A percentile compares a stretch with the other conserved stretches of the same genome.
Conservation (phyloP, 257 asterid species). For the Scutellaria galericulata region DNA sequence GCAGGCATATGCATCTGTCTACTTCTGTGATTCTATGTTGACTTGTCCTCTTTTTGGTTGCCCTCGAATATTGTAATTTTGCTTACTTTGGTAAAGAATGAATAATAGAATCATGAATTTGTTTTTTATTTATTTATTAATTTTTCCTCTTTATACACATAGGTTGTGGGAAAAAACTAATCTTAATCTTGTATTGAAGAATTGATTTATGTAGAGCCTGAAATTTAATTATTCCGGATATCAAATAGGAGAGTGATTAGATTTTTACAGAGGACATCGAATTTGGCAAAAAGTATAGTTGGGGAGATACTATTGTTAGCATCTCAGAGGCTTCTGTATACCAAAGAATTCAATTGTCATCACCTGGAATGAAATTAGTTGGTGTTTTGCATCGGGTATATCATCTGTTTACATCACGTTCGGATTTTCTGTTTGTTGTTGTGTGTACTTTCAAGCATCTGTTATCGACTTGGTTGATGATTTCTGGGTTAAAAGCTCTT, state of each 20-base stretch:
- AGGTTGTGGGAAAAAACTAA: background rate
- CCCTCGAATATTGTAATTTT: background rate
- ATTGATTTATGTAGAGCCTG: slow-evolving; percentile 18
- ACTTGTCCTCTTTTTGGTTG: slow-evolving; percentile 19
- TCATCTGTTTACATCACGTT: background rate
- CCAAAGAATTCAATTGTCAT: slow-evolving; percentile 11
- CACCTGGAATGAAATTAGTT: slow-evolving; percentile 4
- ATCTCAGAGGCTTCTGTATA: background rate
- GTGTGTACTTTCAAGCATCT: background rate
- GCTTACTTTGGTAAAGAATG: slow-evolving; percentile 6
- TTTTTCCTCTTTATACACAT: background rate
- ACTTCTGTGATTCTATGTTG: slow-evolving; percentile 6
- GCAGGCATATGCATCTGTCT: background rate
- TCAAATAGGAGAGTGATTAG: slow-evolving; percentile 5
- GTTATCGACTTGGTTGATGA: slow-evolving; percentile 17
- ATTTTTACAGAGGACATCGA: background rate
- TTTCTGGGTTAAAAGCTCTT: background rate
- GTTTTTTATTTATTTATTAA: background rate
- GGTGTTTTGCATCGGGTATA: slow-evolving; percentile 12
- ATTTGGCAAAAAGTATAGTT: background rate
- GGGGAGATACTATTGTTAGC: background rate
- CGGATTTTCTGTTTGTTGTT: slow-evolving; percentile 25
- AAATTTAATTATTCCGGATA: background rate
- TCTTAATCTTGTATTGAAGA: background rate
- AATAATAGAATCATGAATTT: background rate